These are phyloP conservation scores for Saccharomycopsis sp. DNA, from an alignment of 805 yeast species.

Conservation along the genomic window DNA sequence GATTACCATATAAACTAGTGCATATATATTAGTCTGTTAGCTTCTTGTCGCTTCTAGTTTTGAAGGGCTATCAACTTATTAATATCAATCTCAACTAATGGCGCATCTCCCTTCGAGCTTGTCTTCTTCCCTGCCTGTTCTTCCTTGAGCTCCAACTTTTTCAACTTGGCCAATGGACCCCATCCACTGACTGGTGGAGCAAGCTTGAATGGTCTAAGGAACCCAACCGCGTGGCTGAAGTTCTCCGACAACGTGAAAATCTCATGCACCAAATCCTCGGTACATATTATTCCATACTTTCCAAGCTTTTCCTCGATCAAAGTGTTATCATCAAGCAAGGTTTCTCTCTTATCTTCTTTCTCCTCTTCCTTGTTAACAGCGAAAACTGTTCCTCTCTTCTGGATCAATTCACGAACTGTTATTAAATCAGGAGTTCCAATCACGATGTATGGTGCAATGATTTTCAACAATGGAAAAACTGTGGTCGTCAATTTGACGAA, in stretches of 20 bases:
- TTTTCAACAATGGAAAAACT: conserved; percentile 54
- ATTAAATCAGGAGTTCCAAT: conserved; percentile 69
- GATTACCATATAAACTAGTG: no score
- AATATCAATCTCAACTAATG: conserved; percentile 64
- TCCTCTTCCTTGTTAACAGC: conserved; percentile 29
- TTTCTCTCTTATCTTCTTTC: conserved; percentile 28
- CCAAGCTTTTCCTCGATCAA: conserved; percentile 67
- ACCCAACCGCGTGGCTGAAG: conserved; percentile 53
- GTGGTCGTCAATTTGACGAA: conserved; percentile 57
- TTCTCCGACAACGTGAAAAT: conserved; percentile 54
- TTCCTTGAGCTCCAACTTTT: conserved; percentile 51
- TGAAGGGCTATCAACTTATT: no score
- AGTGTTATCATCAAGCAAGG: conserved; percentile 65
- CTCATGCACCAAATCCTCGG: conserved; percentile 75
- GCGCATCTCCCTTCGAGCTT: conserved; percentile 58
- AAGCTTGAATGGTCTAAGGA: conserved; percentile 65
- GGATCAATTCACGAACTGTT: conserved; percentile 65
- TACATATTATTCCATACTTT: conserved; percentile 66
- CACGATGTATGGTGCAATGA: conserved; percentile 67
- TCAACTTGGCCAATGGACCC: conserved; percentile 65
- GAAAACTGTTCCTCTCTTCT: conserved; percentile 63
- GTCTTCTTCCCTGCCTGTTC: conserved; percentile 37
- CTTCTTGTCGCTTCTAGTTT: no score
- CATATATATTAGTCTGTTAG: no score
- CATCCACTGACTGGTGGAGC: conserved; percentile 67